Base-by-base conservation (phyloP, 306 rosid genomes). In the Castanopsis chinensis region DNA sequence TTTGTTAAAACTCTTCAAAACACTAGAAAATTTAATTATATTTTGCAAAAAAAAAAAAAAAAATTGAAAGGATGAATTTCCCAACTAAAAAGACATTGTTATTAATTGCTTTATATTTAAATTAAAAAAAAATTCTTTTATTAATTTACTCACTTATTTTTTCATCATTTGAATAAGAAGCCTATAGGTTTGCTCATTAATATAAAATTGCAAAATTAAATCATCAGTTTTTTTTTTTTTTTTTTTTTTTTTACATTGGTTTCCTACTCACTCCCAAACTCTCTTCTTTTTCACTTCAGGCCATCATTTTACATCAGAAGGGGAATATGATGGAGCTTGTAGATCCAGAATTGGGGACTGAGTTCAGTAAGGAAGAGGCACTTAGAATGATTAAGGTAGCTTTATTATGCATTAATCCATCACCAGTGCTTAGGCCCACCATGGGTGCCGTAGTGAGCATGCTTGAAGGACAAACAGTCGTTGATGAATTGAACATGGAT, bases 371-470 rank as follows among this genome's bases (percentile, higher is more conserved):
- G 83, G 83, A 71, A 41, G 90, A 87, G 81, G 91, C 83, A 18
- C 65, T 73, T 32, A 73, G 49, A 65, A 45, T 83, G 89, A 35
- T 84, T 57, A 87, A 88, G 83, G 90, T 87, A 25, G 94, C 92
- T 75, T 72, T 92, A 3, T 57, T 85, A 13, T 90, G 97, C 85
- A 81, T 89, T 0, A 72, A 84, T 71, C 37, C 74, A 19, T 83
- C 91, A 0, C 87, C 93, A 0, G 87, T 87, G 4, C 72, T 79
- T 25, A 80, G 94, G 72, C 94, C 94, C 28, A 53, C 78, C n/a
- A 91, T 91, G 91, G 88, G 93, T 21, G 81, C 82, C 67, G 96
- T 84, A 74, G 88, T 88, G 71, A 88, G 83, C 82, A 91, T 91
- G 92, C 93, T 91, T 11, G 88, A 87, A 83, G 92, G 88, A 54